Percentiles rank a stretch among this genome's conserved stretches.
These are phyloP conservation scores for Haberlea rhodopensis DNA, from an alignment of 257 asterid species.

Conservation along the genomic window DNA sequence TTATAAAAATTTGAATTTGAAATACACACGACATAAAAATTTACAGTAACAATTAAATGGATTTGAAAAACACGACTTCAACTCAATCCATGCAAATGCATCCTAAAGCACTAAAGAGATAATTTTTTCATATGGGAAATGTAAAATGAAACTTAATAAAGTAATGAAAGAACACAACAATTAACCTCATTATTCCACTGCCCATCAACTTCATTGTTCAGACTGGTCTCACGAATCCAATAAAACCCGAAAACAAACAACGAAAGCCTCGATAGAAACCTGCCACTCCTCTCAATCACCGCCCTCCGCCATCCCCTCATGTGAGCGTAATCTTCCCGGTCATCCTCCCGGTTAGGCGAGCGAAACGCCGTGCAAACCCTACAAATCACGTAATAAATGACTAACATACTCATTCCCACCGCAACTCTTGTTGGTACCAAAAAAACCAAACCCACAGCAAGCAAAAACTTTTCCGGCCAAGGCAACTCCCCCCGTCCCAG, in stretches of 20 bases:
- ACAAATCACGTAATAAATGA: slow-evolving; percentile 71
- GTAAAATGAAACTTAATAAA: too few species aligned
- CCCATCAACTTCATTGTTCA: slow-evolving; percentile 27
- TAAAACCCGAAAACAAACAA: slow-evolving; percentile 79
- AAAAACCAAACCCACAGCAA: slow-evolving; percentile 53
- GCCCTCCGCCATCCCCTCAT: slow-evolving; percentile 84
- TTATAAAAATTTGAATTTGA: neutral
- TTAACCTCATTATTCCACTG: slow-evolving; percentile 45
- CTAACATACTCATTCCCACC: slow-evolving; percentile 41
- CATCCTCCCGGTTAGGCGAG: slow-evolving; percentile 65
- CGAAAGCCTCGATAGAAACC: slow-evolving; percentile 62
- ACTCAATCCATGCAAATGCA: too few species aligned
- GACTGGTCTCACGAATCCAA: slow-evolving; percentile 44
- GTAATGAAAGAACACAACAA: slow-evolving; percentile 4
- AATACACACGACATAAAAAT: neutral
- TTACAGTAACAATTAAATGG: too few species aligned
- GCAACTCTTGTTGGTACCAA: slow-evolving; percentile 66
- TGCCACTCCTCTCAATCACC: slow-evolving; percentile 61
- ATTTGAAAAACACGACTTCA: too few species aligned
- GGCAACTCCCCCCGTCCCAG: slow-evolving; percentile 78
- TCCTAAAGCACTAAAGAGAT: neutral
- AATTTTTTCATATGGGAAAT: neutral
- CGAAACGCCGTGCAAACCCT: slow-evolving; percentile 67
- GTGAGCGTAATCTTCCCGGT: slow-evolving; percentile 92
- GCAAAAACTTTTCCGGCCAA: slow-evolving; percentile 52